Percentiles rank a stretch among this genome's conserved stretches.
phyloP scores from a whole-genome alignment of 2,329 filamentous ascomycete species.

The Dothistroma septosporum region DNA sequence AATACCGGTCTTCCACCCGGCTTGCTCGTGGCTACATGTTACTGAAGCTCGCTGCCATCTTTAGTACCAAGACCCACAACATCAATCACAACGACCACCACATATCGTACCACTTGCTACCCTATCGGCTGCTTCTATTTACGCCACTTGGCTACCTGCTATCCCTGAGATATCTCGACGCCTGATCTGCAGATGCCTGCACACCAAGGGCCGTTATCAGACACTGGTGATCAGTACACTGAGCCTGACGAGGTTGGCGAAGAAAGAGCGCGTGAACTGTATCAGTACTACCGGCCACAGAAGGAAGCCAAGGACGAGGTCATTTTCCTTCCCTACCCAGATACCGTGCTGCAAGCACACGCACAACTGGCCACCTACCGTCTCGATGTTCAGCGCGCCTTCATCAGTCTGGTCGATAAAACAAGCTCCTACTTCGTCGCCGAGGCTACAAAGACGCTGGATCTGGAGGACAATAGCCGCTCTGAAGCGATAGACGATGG shows the following conservation, averaged over 20 bases:
- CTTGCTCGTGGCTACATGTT: neutral
- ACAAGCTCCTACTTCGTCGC: conserved; percentile 50
- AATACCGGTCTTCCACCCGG: neutral
- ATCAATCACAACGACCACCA: neutral
- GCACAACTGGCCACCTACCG: conserved; percentile 50
- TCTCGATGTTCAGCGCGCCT: conserved; percentile 45
- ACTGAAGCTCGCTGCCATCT: neutral
- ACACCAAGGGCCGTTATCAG: conserved; percentile 5
- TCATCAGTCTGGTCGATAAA: conserved; percentile 51
- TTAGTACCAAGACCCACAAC: neutral
- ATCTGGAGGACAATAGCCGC: conserved; percentile 29
- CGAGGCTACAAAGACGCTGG: conserved; percentile 48
- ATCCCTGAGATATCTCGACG: neutral
- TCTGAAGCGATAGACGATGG: conserved; percentile 29
- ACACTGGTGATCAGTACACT: conserved; percentile 13
- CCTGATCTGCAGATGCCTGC: neutral
- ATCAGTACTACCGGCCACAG: conserved; percentile 25
- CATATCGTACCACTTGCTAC: neutral
- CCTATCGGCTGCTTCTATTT: neutral
- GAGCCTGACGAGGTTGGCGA: conserved; percentile 24
- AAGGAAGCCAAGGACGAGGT: conserved; percentile 15
- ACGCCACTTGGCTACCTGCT: neutral
- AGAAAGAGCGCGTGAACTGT: conserved; percentile 25
- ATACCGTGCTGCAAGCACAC: conserved; percentile 44
- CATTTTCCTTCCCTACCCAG: conserved; percentile 21